These are phyloP conservation scores for Blastosporella zonata DNA, from an alignment of 1,284 basidiomycete genomes.

Conservation along the genomic window DNA sequence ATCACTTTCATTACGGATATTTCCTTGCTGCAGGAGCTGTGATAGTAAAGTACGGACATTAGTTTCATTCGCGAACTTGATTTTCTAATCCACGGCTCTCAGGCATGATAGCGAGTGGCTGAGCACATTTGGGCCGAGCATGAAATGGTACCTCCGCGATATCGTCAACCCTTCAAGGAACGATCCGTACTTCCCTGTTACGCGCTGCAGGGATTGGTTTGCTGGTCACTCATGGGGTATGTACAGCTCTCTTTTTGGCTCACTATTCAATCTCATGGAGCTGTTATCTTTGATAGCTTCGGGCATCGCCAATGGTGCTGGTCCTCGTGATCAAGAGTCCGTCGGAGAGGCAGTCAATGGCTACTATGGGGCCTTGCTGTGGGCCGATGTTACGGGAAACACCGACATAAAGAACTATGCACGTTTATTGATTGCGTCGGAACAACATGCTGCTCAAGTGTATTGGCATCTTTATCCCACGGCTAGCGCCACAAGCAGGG, in stretches of 20 bases:
- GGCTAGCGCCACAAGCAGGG: conserved; percentile 25
- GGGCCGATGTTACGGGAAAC: conserved; percentile 29
- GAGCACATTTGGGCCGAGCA: conserved; percentile 21
- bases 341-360: conserved; percentile 33
- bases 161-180: conserved; percentile 31
- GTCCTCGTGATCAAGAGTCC: conserved; percentile 34
- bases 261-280: neutral
- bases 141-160: conserved; percentile 31
- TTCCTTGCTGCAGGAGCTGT: conserved; percentile 30
- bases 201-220: conserved; percentile 33
- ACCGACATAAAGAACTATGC: conserved; percentile 30
- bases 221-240: conserved; percentile 36
- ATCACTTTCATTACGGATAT: conserved; percentile 36
- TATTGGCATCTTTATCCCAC: conserved; percentile 36
- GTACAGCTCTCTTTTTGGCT: neutral
- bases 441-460: conserved; percentile 31
- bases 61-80: neutral
- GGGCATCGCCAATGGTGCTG: conserved; percentile 33
- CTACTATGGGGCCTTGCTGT: conserved; percentile 32
- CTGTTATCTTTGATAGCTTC: conserved; percentile 25
- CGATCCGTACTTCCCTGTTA: conserved; percentile 32
- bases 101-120: conserved; percentile 28
- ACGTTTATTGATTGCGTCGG: conserved; percentile 31
- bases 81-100: neutral
- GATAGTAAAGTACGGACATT: conserved; percentile 27